Base-by-base conservation (phyloP, 352 stramenopile species). In the Saprolegnia parasitica region DNA sequence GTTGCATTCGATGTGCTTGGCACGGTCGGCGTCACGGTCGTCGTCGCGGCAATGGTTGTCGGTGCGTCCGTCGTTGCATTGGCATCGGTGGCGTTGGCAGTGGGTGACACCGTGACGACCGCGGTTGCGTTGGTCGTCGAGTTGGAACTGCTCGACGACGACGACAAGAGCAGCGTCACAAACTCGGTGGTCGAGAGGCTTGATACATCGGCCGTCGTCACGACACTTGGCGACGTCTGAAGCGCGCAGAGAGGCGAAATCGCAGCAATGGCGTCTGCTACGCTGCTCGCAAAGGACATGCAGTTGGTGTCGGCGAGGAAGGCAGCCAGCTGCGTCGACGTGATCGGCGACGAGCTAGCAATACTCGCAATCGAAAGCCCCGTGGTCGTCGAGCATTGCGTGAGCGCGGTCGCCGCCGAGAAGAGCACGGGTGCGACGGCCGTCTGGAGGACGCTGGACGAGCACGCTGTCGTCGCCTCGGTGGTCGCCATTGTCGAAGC, bases 171-270 rank as follows among this genome's bases (percentile, higher is more conserved):
- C 47, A 55, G 24, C 24, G 47, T 55, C 29, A 35, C 29, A 35
- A 35, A 55, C 24, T 55, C n/a, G n/a, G 47, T 29, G 24, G 24
- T 55, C 47, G 47, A 55, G 47, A 55, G 47, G n/a, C 24, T 55
- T 29, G 47, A 6, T 23, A 55, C 24, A 5, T 55, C 47, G 24
- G 47, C 24, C 5, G 47, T 29, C 47, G 24, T 55, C 47, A 55
- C 47, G 5, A 29, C n/a, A 5, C n/a, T 29, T 5, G 47, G 24
- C 5, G n/a, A 23, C 5, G 47, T 29, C n/a, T 29, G n/a, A 29
- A 55, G 47, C n/a, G n/a, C n/a, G 24, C 47, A 55, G n/a, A 29
- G 2, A 5, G 47, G 47, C 24, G n/a, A 29, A 55, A 55, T 55
- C 2, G n/a, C 24, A 55, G 47, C 47, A 5, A 55, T 55, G 2